A percentile compares a stretch with the other conserved stretches of the same genome.
Evolutionary conservation across 805 yeast genomes (phyloP).

Genomic region (Kurtzmaniella cleridarum): DNA sequence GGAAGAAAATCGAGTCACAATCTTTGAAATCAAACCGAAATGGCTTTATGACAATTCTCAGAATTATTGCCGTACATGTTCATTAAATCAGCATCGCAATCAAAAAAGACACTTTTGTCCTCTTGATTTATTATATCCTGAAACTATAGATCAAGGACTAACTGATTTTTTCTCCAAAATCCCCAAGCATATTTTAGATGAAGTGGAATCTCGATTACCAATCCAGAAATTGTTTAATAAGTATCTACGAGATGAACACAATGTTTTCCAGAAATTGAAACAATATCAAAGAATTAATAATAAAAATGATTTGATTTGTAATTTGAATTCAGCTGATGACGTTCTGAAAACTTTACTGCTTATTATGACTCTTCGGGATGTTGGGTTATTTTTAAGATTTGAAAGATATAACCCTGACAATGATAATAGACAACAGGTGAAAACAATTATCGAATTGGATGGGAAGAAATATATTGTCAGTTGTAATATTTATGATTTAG

Average conservation of each 20-base stretch:
- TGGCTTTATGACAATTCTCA: conserved; percentile 49
- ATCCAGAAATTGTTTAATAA: conserved; percentile 24
- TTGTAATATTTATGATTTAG: conserved; percentile 43
- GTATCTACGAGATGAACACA: conserved; percentile 25
- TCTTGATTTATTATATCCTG: conserved; percentile 32
- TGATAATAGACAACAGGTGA: conserved; percentile 24
- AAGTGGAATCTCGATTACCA: conserved; percentile 25
- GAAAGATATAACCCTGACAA: conserved; percentile 22
- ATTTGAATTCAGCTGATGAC: conserved; percentile 26
- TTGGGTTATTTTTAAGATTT: conserved; percentile 45
- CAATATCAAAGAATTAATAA: conserved; percentile 28
- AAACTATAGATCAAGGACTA: conserved; percentile 30
- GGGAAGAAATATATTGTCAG: conserved; percentile 25
- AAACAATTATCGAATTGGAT: conserved; percentile 19
- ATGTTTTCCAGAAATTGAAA: conserved; percentile 29
- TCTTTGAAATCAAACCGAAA: conserved; percentile 56
- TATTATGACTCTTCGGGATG: conserved; percentile 54
- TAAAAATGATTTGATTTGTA: conserved; percentile 26
- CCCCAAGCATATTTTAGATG: conserved; percentile 14
- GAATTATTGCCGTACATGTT: conserved; percentile 53
- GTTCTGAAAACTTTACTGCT: conserved; percentile 37
- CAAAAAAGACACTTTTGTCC: conserved; percentile 42
- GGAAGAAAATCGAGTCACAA: conserved; percentile 7
- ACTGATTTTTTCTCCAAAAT: conserved; percentile 20
- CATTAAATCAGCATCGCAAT: conserved; percentile 35